Percentiles rank a stretch among this genome's conserved stretches.
These are phyloP conservation scores for Astrocystis sublimbata DNA, from an alignment of 495 filamentous ascomycete species.

Conservation along the genomic window DNA sequence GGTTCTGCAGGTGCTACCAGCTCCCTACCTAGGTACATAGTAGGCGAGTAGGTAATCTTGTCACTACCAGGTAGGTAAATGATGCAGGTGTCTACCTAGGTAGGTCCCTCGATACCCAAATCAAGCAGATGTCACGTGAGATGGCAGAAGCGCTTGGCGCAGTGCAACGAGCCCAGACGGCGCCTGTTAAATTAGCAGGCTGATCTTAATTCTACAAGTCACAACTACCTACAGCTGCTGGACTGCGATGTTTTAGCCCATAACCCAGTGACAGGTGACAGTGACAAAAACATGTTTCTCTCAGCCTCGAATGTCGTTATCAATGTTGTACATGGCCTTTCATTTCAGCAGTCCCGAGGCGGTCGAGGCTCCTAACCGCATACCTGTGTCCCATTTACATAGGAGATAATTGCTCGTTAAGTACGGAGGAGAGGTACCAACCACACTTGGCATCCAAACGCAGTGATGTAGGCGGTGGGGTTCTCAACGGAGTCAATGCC, in stretches of 20 bases:
- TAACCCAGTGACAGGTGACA: not conserved
- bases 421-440: too few relatives aligned
- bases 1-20: too few relatives aligned
- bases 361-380: too few relatives aligned
- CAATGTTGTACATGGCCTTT: not conserved
- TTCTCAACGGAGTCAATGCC: conserved; percentile 7
- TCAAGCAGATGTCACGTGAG: not conserved
- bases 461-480: conserved; percentile 1
- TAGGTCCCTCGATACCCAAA: too few relatives aligned
- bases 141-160: not conserved
- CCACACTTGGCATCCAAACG: too few relatives aligned
- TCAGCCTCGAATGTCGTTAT: not conserved
- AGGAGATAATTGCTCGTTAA: too few relatives aligned
- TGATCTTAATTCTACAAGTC: conserved; percentile 1
- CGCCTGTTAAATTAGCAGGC: not conserved
- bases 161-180: not conserved
- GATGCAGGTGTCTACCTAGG: too few relatives aligned
- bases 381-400: too few relatives aligned
- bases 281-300: not conserved
- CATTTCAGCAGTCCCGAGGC: too few relatives aligned
- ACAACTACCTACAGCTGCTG: not conserved
- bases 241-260: not conserved
- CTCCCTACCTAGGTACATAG: too few relatives aligned
- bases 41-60: too few relatives aligned
- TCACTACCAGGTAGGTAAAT: too few relatives aligned